A percentile compares a stretch with the other conserved stretches of the same genome.
phyloP scores from a whole-genome alignment of 768 basidiomycete genomes.

The Leucogyrophana mollusca region DNA sequence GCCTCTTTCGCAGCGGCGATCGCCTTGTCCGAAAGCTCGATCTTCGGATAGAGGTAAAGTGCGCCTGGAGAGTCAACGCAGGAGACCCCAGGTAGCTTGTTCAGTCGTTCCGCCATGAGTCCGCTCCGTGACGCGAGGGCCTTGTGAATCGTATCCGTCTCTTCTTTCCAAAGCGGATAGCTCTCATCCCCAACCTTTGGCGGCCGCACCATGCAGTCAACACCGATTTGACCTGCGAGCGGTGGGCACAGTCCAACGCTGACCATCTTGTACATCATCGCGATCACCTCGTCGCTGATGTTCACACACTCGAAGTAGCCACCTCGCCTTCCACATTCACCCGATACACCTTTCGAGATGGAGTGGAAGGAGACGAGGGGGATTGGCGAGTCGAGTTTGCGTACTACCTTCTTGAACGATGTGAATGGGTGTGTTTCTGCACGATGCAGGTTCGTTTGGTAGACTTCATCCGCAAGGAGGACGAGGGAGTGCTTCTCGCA shows the following conservation, averaged over 20 bases:
- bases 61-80: slow-evolving; percentile 92
- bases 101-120: slow-evolving; percentile 78
- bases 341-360: slow-evolving; percentile 93
- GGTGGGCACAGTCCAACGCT: slow-evolving; percentile 89
- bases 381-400: slow-evolving; percentile 62
- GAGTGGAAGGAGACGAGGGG: slow-evolving; percentile 96
- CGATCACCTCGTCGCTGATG: slow-evolving; percentile 71
- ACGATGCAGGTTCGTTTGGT: slow-evolving; percentile 89
- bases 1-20: slow-evolving; percentile 65
- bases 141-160: slow-evolving; percentile 78
- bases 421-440: slow-evolving; percentile 70
- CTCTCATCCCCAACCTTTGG: slow-evolving; percentile 74
- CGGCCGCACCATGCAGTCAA: slow-evolving; percentile 92
- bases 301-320: slow-evolving; percentile 96
- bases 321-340: slow-evolving; percentile 96
- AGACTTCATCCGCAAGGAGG: slow-evolving; percentile 97
- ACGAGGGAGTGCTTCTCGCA: slow-evolving; percentile 86
- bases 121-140: slow-evolving; percentile 69
- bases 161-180: slow-evolving; percentile 77
- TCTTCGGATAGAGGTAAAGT: slow-evolving; percentile 88
- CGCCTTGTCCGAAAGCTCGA: slow-evolving; percentile 72
- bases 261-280: slow-evolving; percentile 95
- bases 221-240: slow-evolving; percentile 87
- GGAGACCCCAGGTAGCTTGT: slow-evolving; percentile 79
- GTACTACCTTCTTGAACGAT: slow-evolving; percentile 90